phyloP scores from a whole-genome alignment of 2,329 filamentous ascomycete genomes.

The Venturia asperata region DNA sequence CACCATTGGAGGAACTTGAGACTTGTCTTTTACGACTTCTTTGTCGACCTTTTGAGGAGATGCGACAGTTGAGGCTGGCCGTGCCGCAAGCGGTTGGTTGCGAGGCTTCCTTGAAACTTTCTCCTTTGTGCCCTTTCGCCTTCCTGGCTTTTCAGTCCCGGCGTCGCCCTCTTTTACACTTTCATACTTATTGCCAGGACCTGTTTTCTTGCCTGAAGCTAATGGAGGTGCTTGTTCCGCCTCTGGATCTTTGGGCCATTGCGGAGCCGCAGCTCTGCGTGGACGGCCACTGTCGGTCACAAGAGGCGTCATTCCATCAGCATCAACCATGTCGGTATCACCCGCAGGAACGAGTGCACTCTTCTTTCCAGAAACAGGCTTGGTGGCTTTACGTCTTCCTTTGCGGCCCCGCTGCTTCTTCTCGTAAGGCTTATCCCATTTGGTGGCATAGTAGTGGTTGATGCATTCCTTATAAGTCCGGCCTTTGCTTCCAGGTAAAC shows the following conservation, averaged over 20 bases:
- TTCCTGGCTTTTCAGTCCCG: conserved; percentile 13
- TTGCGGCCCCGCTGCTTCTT: conserved; percentile 25
- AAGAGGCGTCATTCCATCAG: conserved; percentile 32
- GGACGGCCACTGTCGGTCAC: conserved; percentile 45
- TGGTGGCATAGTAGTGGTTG: conserved; percentile 79
- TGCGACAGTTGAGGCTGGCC: conserved; percentile 6
- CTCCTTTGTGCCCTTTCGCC: conserved; percentile 22
- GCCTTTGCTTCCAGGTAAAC: conserved; percentile 28
- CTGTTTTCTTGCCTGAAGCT: conserved; percentile 23
- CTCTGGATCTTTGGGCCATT: conserved; percentile 61
- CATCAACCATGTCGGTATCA: conserved; percentile 28
- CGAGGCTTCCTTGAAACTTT: conserved; percentile 33
- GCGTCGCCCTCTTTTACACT: conserved; percentile 22
- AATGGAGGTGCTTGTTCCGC: conserved; percentile 29
- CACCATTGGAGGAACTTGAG: neutral
- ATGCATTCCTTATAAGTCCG: conserved; percentile 75
- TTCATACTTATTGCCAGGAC: conserved; percentile 15
- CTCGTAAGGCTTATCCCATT: conserved; percentile 66
- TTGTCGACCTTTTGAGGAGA: conserved; percentile 18
- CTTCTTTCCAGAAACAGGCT: conserved; percentile 46
- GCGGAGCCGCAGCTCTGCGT: conserved; percentile 55
- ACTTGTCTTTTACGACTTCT: conserved; percentile 19
- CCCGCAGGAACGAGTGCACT: conserved; percentile 41
- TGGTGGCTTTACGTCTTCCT: conserved; percentile 27
- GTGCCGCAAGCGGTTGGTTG: conserved; percentile 34